Conservation (phyloP, 2,329 filamentous ascomycete genomes). For the Hymenoscyphus linearis region DNA sequence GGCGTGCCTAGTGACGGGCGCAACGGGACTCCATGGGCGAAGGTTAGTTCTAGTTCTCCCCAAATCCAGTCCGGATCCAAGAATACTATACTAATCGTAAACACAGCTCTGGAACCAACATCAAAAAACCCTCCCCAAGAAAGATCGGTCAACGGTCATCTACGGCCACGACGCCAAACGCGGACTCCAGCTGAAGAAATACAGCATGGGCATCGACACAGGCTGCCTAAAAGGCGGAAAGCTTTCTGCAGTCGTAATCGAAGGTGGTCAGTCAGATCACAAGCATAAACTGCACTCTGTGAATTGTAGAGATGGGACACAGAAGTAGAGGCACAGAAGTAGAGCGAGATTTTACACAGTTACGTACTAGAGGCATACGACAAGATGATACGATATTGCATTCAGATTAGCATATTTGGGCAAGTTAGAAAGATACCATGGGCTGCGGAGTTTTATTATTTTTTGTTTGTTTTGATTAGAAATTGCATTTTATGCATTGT, state of each 20-base stretch:
- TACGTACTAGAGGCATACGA: not conserved
- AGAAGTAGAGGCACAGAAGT: slow-evolving; percentile 5
- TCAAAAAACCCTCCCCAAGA: slow-evolving; percentile 36
- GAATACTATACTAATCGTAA: slow-evolving; percentile 15
- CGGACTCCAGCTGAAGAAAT: slow-evolving; percentile 62
- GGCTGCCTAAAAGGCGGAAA: slow-evolving; percentile 72
- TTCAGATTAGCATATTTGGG: not conserved
- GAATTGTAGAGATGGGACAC: slow-evolving; percentile 26
- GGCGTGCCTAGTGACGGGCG: slow-evolving; percentile 27
- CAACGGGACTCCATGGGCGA: slow-evolving; percentile 27
- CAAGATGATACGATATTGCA: not conserved
- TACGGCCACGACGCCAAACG: slow-evolving; percentile 81
- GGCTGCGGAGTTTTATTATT: not conserved
- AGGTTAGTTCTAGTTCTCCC: slow-evolving; percentile 22
- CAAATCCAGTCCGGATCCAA: not conserved
- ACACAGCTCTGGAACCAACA: slow-evolving; percentile 49
- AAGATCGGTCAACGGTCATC: slow-evolving; percentile 59
- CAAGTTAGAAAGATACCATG: not conserved
- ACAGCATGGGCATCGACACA: slow-evolving; percentile 80
- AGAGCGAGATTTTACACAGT: no score
- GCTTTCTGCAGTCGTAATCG: slow-evolving; percentile 73
- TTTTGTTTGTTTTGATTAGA: no score
- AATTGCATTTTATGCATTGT: no score
- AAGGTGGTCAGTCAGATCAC: slow-evolving; percentile 42
- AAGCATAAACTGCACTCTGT: slow-evolving; percentile 29